A percentile compares a stretch with the other conserved stretches of the same genome.
Conservation (phyloP, 1,284 basidiomycete genomes). For the Pascua sp. region DNA sequence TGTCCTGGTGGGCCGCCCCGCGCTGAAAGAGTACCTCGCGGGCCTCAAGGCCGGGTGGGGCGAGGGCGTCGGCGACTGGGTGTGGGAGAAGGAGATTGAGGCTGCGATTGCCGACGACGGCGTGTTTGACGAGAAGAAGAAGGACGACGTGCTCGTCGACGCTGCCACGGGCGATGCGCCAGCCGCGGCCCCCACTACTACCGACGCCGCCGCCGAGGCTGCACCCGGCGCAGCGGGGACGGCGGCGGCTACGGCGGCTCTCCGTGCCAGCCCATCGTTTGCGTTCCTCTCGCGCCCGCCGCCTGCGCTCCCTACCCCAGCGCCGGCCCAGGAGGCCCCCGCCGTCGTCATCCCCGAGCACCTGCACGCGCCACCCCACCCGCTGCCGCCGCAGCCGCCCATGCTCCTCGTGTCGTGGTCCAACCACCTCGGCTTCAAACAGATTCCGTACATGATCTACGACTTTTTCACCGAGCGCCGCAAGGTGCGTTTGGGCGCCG, state of each 20-base stretch:
- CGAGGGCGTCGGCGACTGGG: conserved; percentile 64
- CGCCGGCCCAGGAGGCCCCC: neutral
- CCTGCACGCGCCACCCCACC: conserved; percentile 55
- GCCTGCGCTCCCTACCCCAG: conserved; percentile 6
- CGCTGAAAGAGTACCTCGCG: conserved; percentile 90
- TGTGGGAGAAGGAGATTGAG: conserved; percentile 72
- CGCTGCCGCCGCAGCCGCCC: conserved; percentile 73
- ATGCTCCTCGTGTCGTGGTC: conserved; percentile 82
- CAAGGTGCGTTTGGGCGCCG: conserved; percentile 71
- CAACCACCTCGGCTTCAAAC: conserved; percentile 78
- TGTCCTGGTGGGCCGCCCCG: conserved; percentile 82
- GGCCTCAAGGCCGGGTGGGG: conserved; percentile 83
- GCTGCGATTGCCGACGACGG: conserved; percentile 67
- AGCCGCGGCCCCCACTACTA: neutral
- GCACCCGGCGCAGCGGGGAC: conserved; percentile 5
- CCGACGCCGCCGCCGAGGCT: conserved; percentile 18
- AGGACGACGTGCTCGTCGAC: conserved; percentile 14
- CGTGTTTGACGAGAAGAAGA: conserved; percentile 65
- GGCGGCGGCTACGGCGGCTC: conserved; percentile 9
- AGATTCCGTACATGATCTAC: conserved; percentile 84
- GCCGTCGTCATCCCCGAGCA: conserved; percentile 31
- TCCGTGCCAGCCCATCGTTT: conserved; percentile 12
- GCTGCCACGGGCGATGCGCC: neutral
- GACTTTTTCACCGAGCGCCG: conserved; percentile 89
- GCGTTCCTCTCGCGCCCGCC: conserved; percentile 34